Conservation (phyloP, 2,329 filamentous ascomycete genomes). For the Colletotrichum viniferum region DNA sequence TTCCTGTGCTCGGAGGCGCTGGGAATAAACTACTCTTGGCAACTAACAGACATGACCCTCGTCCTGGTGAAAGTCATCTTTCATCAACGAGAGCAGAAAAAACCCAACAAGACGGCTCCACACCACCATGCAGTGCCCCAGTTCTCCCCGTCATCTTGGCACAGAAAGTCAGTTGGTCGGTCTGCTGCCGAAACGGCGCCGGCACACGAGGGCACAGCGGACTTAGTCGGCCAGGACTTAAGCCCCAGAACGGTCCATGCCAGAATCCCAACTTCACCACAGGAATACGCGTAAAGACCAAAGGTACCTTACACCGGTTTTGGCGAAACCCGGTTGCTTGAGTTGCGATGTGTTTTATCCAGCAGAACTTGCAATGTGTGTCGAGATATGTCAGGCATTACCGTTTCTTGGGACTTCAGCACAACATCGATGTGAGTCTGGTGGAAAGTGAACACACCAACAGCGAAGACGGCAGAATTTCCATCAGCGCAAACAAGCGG, state of each 20-base stretch:
- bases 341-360: neutral
- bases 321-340: neutral
- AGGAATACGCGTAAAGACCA: neutral
- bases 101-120: neutral
- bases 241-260: neutral
- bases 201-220: neutral
- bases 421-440: neutral
- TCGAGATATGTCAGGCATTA: neutral
- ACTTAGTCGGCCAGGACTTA: conserved; percentile 19
- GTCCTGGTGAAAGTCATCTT: neutral
- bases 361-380: neutral
- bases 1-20: neutral
- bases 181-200: conserved; percentile 7
- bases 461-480: neutral
- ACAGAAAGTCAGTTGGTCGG: neutral
- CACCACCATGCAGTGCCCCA: neutral
- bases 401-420: neutral
- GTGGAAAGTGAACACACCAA: neutral
- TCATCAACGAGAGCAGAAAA: neutral
- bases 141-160: conserved; percentile 16
- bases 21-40: conserved; percentile 19
- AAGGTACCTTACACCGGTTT: neutral
- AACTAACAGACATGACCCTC: neutral
- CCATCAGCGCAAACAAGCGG: neutral
- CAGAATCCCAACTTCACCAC: neutral